phyloP scores from a whole-genome alignment of 306 rosid species.

The Cercis canadensis region DNA sequence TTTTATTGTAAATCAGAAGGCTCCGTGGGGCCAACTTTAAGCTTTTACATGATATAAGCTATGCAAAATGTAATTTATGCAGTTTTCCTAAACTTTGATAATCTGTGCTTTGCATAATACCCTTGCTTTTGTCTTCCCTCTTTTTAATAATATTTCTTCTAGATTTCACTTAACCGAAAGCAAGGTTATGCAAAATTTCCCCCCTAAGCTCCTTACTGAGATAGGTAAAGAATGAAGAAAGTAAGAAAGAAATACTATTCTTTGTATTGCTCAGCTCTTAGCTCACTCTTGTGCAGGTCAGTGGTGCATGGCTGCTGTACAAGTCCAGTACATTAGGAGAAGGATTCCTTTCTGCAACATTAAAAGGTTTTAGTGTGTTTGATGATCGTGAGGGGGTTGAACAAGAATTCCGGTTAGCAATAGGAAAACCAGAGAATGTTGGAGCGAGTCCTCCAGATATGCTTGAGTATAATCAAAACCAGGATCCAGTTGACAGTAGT shows the following conservation, averaged over 20 bases:
- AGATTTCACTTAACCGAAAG: too few species aligned
- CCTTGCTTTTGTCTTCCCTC: too few species aligned
- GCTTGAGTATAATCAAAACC: slow-evolving; percentile 45
- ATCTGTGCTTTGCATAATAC: too few species aligned
- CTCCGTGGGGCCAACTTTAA: too few species aligned
- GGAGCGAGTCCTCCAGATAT: slow-evolving; percentile 48
- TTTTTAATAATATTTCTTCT: too few species aligned
- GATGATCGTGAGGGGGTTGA: slow-evolving; percentile 96
- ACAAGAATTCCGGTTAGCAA: slow-evolving; percentile 82
- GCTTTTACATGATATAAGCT: too few species aligned
- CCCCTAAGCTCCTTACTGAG: too few species aligned
- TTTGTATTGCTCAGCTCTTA: slow-evolving; percentile 26
- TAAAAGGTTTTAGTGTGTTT: slow-evolving; percentile 78
- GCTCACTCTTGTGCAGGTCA: slow-evolving; percentile 60
- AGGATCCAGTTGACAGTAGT: slow-evolving; percentile 46
- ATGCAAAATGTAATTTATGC: too few species aligned
- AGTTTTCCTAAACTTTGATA: too few species aligned
- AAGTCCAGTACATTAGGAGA: slow-evolving; percentile 78
- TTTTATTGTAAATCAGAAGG: too few species aligned
- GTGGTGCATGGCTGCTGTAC: slow-evolving; percentile 87
- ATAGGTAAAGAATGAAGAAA: not conserved
- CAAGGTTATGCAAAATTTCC: too few species aligned
- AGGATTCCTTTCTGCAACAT: slow-evolving; percentile 88
- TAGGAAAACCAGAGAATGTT: slow-evolving; percentile 72
- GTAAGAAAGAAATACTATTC: not conserved